Base-by-base conservation (phyloP, 805 yeast species). In the Yamadazyma laniorum region DNA sequence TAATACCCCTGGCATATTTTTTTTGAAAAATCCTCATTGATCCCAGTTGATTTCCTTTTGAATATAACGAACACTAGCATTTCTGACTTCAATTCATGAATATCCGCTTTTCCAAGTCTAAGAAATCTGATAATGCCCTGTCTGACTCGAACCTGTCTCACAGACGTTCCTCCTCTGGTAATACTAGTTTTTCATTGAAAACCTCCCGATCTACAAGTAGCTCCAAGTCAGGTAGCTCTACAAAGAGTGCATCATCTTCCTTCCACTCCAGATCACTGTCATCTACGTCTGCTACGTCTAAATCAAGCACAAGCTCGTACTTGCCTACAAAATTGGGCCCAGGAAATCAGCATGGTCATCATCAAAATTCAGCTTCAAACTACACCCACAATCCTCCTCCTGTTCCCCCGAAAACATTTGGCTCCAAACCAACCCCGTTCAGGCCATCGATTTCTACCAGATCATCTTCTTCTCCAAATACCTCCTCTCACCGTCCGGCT, bases 401-500 rank as follows among this genome's bases (percentile, higher is more conserved):
- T 11, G n/a, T 12, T n/a, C n/a, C n/a, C 5, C 21, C 30, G 18
- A 33, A 33, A 11, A 6, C 17, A 3, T 17, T 14, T 13, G 14
- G 19, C 11, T 9, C 13, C 9, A 14, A 22, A 7, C 5, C 9
- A 16, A 12, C 14, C n/a, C 21, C 37, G n/a, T 15, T 25, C 8
- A 34, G 25, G 21, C 3, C n/a, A 13, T 22, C 28, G 5, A 23
- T 23, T 4, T 19, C 29, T 23, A 14, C 27, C 8, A 32, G 17
- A 16, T 13, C 26, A 14, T 23, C 35, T 21, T 19, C 26, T 18
- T 21, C 21, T 22, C 74, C 37, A 34, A 78, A 44, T 30, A 65
- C 58, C 45, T 71, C 68, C 18, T n/a, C n/a, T n/a, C n/a, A n/a
- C n/a, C n/a, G n/a, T n/a, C n/a, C n/a, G n/a, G n/a, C n/a, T n/a